A percentile compares a stretch with the other conserved stretches of the same genome.
phyloP scores from a whole-genome alignment of 208 protist genomes.

The Leishmania amazonensis region DNA sequence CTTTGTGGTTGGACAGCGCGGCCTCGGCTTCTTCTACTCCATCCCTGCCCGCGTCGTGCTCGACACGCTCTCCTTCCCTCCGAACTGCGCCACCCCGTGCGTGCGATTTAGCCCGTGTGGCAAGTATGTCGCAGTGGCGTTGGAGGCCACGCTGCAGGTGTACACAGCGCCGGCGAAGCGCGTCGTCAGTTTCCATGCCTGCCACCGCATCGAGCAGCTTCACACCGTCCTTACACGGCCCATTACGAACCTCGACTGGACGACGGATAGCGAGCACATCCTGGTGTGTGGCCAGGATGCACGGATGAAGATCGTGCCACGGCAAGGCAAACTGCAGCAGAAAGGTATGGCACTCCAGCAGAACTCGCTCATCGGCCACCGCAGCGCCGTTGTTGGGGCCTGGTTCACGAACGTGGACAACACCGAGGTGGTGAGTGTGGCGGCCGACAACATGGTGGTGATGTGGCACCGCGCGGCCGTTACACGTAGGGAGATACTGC shows the following conservation, averaged over 20 bases:
- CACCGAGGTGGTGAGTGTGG: slow-evolving; percentile 73
- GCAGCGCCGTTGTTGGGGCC: slow-evolving; percentile 83
- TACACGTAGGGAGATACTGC: slow-evolving; percentile 81
- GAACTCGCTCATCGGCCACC: slow-evolving; percentile 85
- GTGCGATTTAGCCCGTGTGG: slow-evolving; percentile 90
- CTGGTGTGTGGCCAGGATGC: slow-evolving; percentile 88
- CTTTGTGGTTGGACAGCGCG: slow-evolving; percentile 75
- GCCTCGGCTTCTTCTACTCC: slow-evolving; percentile 90
- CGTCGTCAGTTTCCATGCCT: slow-evolving; percentile 85
- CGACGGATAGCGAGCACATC: slow-evolving; percentile 79
- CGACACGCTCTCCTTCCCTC: slow-evolving; percentile 89
- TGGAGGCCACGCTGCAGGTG: slow-evolving; percentile 88
- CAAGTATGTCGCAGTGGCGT: slow-evolving; percentile 84
- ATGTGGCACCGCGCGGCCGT: slow-evolving; percentile 71
- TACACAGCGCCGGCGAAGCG: slow-evolving; percentile 85
- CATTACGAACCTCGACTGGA: slow-evolving; percentile 86
- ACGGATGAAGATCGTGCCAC: slow-evolving; percentile 89
- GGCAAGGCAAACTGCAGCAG: slow-evolving; percentile 65
- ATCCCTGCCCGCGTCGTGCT: slow-evolving; percentile 85
- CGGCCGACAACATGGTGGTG: slow-evolving; percentile 83
- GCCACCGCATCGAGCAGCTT: slow-evolving; percentile 87
- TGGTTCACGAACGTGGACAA: slow-evolving; percentile 76
- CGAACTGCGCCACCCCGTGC: slow-evolving; percentile 57
- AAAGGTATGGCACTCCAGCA: slow-evolving; percentile 83
- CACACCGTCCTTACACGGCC: slow-evolving; percentile 82